Evolutionary conservation across 495 filamentous ascomycete genomes (phyloP).

Genomic region (Penicillium turbatum): DNA sequence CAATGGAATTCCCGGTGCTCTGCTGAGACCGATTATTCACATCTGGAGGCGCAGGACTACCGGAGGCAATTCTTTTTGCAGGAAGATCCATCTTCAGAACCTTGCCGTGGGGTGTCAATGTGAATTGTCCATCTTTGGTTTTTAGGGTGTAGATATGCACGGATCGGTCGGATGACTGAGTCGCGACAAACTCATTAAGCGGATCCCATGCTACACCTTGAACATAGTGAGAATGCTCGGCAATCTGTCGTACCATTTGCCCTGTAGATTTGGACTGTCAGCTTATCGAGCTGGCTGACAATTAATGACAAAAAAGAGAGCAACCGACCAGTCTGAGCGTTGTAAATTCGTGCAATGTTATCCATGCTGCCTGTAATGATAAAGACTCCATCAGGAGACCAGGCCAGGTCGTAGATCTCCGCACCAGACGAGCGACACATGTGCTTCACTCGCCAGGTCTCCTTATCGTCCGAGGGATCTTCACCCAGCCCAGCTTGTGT

Average conservation of each 20-base stretch:
- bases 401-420: conserved; percentile 97
- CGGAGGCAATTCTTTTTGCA: conserved; percentile 80
- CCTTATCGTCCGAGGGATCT: conserved; percentile 86
- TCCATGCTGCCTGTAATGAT: conserved; percentile 99
- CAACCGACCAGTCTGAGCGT: conserved; percentile 78
- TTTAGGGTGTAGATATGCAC: conserved; percentile 95
- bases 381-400: conserved; percentile 93
- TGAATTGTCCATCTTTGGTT: conserved; percentile 94
- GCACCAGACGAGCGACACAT: conserved; percentile 91
- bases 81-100: conserved; percentile 88
- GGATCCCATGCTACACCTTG: conserved; percentile 99
- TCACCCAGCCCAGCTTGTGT: conserved; percentile 65
- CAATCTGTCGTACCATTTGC: conserved; percentile 89
- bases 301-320: neutral
- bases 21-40: conserved; percentile 54
- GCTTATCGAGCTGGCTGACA: neutral
- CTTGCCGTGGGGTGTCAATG: conserved; percentile 71
- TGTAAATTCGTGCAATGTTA: conserved; percentile 95
- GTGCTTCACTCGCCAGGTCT: conserved; percentile 93
- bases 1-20: conserved; percentile 52
- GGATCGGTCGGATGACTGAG: conserved; percentile 95
- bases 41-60: conserved; percentile 90
- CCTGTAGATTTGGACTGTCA: conserved; percentile 48
- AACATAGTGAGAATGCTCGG: conserved; percentile 98
- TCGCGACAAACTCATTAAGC: conserved; percentile 95